phyloP scores from a whole-genome alignment of 371 early-diverging fungal genomes.

The Coemansia sp. region DNA sequence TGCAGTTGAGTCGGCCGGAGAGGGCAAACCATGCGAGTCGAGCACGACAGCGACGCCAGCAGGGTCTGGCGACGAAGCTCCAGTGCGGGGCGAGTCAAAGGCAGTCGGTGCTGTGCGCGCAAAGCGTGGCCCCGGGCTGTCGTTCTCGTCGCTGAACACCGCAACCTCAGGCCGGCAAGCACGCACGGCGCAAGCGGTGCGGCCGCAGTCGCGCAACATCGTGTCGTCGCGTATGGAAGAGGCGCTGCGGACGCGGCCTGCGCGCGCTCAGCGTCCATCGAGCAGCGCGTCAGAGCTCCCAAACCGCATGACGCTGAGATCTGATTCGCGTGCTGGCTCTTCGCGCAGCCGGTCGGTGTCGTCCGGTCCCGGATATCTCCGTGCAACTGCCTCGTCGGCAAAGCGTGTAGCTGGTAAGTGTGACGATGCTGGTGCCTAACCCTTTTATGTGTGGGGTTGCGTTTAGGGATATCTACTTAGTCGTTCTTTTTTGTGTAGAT shows the following conservation, averaged over 20 bases:
- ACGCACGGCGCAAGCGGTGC: conserved; percentile 20
- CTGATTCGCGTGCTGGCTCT: conserved; percentile 9
- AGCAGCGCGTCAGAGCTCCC: background rate
- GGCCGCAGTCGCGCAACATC: conserved; percentile 34
- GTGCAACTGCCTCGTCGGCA: conserved; percentile 49
- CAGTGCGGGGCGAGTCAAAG: conserved; percentile 12
- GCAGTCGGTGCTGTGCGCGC: conserved; percentile 15
- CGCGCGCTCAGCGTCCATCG: conserved; percentile 14
- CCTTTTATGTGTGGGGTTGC: background rate
- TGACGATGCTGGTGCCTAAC: background rate
- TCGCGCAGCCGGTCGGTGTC: background rate
- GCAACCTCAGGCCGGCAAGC: background rate
- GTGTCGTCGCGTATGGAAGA: conserved; percentile 43
- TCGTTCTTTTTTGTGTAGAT: background rate
- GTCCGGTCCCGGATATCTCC: conserved; percentile 40
- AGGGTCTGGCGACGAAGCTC: conserved; percentile 9
- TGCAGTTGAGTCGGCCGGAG: background rate
- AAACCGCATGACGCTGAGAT: conserved; percentile 42
- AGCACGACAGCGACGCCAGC: conserved; percentile 9
- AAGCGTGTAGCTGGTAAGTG: conserved; percentile 27
- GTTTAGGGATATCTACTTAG: background rate
- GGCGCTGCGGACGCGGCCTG: conserved; percentile 25
- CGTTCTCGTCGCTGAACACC: conserved; percentile 33
- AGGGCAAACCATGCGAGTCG: background rate
- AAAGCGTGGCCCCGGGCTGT: conserved; percentile 23